These are phyloP conservation scores for Lipomyces yamanashiensis DNA, from an alignment of 805 yeast genomes.

Conservation along the genomic window DNA sequence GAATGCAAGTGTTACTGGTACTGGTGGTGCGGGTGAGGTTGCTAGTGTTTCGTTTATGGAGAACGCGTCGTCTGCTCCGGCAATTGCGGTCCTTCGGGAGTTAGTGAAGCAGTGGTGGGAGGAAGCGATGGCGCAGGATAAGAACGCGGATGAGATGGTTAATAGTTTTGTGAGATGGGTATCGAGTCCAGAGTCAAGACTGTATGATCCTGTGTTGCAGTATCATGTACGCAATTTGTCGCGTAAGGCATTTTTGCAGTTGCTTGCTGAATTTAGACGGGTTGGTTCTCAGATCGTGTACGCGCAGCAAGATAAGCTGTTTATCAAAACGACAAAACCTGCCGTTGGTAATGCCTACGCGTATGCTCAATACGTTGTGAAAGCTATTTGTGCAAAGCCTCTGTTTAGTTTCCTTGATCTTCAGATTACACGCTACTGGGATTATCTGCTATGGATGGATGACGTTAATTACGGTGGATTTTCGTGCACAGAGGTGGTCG, in stretches of 20 bases:
- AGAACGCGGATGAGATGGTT: slow-evolving; percentile 81
- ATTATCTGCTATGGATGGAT: slow-evolving; percentile 93
- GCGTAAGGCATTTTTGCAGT: slow-evolving; percentile 77
- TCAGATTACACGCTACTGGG: slow-evolving; percentile 82
- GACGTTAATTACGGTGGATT: slow-evolving; percentile 83
- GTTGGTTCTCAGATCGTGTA: slow-evolving; percentile 80
- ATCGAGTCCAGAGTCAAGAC: slow-evolving; percentile 68
- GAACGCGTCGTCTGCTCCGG: slow-evolving; percentile 79
- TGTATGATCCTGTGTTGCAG: slow-evolving; percentile 78
- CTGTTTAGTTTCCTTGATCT: slow-evolving; percentile 82
- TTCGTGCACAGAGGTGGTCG: slow-evolving; percentile 49
- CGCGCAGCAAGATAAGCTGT: slow-evolving; percentile 76
- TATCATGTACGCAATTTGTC: slow-evolving; percentile 88
- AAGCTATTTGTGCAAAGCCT: slow-evolving; percentile 78
- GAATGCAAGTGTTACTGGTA: slow-evolving; percentile 49
- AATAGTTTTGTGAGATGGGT: slow-evolving; percentile 87
- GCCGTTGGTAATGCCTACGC: slow-evolving; percentile 89
- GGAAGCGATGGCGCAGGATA: slow-evolving; percentile 68
- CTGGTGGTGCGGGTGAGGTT: slow-evolving; percentile 30
- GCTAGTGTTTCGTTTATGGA: slow-evolving; percentile 59
- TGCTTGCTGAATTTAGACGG: slow-evolving; percentile 74
- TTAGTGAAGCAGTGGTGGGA: slow-evolving; percentile 95
- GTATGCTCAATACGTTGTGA: slow-evolving; percentile 80
- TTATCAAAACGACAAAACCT: slow-evolving; percentile 73
- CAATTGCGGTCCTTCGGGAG: slow-evolving; percentile 68